These are phyloP conservation scores for Decorospora gaudefroyi DNA, from an alignment of 2,329 filamentous ascomycete species.

Conservation along the genomic window DNA sequence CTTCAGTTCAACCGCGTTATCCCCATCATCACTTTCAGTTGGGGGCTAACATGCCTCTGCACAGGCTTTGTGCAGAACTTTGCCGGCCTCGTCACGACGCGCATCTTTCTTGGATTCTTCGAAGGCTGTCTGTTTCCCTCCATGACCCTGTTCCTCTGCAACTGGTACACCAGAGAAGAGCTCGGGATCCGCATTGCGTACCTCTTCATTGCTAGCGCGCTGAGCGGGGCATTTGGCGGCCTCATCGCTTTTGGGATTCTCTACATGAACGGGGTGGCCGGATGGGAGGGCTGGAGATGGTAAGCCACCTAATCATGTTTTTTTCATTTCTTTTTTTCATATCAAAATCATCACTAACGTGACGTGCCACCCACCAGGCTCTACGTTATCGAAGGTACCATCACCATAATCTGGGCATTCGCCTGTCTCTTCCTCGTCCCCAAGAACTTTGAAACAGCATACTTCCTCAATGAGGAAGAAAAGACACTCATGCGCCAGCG, in stretches of 20 bases:
- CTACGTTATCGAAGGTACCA: slow-evolving; percentile 40
- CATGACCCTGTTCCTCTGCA: slow-evolving; percentile 40
- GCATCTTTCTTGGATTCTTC: slow-evolving; percentile 38
- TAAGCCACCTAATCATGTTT: slow-evolving; percentile 16
- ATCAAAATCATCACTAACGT: too few relatives aligned
- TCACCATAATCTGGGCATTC: slow-evolving; percentile 36
- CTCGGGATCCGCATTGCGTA: slow-evolving; percentile 37
- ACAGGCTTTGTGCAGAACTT: slow-evolving; percentile 31
- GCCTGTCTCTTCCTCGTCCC: slow-evolving; percentile 40
- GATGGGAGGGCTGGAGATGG: slow-evolving; percentile 37
- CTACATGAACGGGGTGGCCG: slow-evolving; percentile 35
- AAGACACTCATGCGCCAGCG: slow-evolving; percentile 38
- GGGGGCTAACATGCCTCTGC: slow-evolving; percentile 53
- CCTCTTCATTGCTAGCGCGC: slow-evolving; percentile 36
- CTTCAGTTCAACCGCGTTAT: slow-evolving; percentile 44
- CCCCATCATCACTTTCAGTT: slow-evolving; percentile 57
- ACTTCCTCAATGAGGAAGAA: slow-evolving; percentile 40
- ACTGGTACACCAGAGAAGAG: slow-evolving; percentile 42
- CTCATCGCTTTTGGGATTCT: slow-evolving; percentile 38
- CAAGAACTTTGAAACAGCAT: slow-evolving; percentile 41
- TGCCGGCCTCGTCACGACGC: slow-evolving; percentile 24
- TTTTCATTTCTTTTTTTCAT: too few relatives aligned
- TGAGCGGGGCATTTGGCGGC: slow-evolving; percentile 36
- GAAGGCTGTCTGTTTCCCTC: slow-evolving; percentile 42
- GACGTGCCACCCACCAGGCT: too few relatives aligned